phyloP scores from a whole-genome alignment of 169 alveolate genomes.

The Condylostoma magnum region DNA sequence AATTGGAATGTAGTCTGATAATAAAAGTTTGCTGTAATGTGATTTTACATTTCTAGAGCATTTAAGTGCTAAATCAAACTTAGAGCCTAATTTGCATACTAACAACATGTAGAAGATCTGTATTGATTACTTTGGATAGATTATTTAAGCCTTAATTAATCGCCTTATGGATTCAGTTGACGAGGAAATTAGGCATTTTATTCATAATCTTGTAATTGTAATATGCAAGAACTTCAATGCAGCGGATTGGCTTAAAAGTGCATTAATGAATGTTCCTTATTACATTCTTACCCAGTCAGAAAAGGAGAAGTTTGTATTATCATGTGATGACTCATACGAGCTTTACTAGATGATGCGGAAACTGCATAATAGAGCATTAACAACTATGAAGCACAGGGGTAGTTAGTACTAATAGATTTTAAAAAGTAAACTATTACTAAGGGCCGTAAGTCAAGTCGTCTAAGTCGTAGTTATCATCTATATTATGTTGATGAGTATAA shows the following conservation, averaged over 20 bases:
- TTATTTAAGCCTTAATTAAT: neutral
- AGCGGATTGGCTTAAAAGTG: slow-evolving; percentile 8
- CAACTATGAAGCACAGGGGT: too few species aligned
- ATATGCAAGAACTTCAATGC: neutral
- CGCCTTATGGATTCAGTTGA: neutral
- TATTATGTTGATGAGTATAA: too few species aligned
- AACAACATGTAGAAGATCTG: neutral
- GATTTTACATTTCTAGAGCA: slow-evolving; percentile 7
- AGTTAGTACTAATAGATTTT: too few species aligned
- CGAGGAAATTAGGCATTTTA: neutral
- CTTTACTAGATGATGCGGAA: neutral
- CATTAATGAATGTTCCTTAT: slow-evolving; percentile 15
- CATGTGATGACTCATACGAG: neutral
- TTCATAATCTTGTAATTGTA: neutral
- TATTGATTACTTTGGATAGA: neutral
- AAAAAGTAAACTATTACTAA: too few species aligned
- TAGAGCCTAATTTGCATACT: neutral
- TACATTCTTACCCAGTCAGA: slow-evolving; percentile 15
- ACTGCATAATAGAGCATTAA: slow-evolving; percentile 19
- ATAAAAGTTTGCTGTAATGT: slow-evolving; percentile 24
- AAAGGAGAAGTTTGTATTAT: neutral
- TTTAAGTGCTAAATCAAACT: neutral
- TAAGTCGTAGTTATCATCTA: too few species aligned
- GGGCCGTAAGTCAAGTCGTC: too few species aligned
- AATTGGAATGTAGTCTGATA: slow-evolving; percentile 13